A percentile compares a stretch with the other conserved stretches of the same genome.
Conservation (phyloP, 805 yeast species). For the Candida tibetensis region DNA sequence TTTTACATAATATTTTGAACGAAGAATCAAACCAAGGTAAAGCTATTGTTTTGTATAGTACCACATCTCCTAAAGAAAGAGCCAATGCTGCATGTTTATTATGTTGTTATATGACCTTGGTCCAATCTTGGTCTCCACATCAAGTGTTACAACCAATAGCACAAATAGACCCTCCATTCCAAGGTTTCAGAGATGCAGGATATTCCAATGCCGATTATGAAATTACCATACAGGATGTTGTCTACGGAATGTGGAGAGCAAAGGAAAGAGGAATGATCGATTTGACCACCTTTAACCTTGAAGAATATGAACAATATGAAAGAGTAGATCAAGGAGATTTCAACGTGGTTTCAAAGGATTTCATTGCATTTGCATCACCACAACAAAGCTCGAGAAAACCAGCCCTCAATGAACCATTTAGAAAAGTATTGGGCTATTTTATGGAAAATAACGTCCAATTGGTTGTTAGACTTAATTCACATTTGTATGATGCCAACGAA, state of each 20-base stretch:
- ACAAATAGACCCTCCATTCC: conserved; percentile 89
- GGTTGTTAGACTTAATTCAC: conserved; percentile 91
- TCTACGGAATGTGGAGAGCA: conserved; percentile 97
- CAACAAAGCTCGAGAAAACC: conserved; percentile 54
- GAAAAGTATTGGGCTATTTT: conserved; percentile 78
- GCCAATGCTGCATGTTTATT: conserved; percentile 93
- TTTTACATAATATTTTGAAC: conserved; percentile 85
- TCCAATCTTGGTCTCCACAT: conserved; percentile 98
- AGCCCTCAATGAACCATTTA: conserved; percentile 71
- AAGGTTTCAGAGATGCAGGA: conserved; percentile 96
- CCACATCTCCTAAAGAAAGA: conserved; percentile 75
- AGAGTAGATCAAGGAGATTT: conserved; percentile 97
- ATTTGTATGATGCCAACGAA: conserved; percentile 79
- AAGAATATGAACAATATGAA: conserved; percentile 92
- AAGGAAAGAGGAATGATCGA: conserved; percentile 89
- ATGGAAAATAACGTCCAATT: conserved; percentile 69
- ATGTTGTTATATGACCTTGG: conserved; percentile 91
- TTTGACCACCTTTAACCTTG: conserved; percentile 80
- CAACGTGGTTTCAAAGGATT: conserved; percentile 86
- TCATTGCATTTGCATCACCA: conserved; percentile 97
- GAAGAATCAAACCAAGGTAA: conserved; percentile 80
- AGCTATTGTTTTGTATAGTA: conserved; percentile 87
- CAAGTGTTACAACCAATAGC: conserved; percentile 93
- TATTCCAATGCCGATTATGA: conserved; percentile 94
- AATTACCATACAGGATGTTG: conserved; percentile 89